Base-by-base conservation (phyloP, 23 red algal genomes). In the Gracilaria gracilis region DNA sequence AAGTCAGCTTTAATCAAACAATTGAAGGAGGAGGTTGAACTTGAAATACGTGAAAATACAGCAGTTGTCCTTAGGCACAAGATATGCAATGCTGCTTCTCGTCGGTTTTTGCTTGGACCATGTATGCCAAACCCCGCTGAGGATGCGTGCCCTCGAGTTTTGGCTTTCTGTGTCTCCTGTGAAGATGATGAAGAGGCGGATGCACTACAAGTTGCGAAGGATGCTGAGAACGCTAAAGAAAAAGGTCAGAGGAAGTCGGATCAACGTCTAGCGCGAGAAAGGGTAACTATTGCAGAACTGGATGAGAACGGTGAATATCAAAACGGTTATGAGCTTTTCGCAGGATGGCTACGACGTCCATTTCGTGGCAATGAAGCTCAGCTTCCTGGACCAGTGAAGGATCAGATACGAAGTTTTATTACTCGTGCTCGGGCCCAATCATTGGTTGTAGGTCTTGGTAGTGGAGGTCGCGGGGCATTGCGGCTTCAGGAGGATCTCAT, bases 121-220 rank as follows among this genome's bases (percentile, higher is more conserved):
- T 25, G 79, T 33, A 67, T 83, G 44, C 83, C 79, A 44, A 54
- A 81, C 53, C 66, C 69, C 1, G 6, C 36, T 23, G 76, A 88
- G 67, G 57, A 94, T 75, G 74, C 66, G 23, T 82, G 82, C 36
- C 83, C 92, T 13, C 61, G 84, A 75, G 92, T 94, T 53, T 37
- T 94, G 27, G 61, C 92, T 36, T 59, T 94, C 33, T 82, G 46
- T 74, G 92, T 94, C 20, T 88, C 92, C 19, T 72, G 28, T 39
- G 92, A 94, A 48, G 92, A 82, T 38, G 92, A 94, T 88, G 92
- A 94, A 49, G 82, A 94, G 38, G 11, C 82, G 29, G 92, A 94
- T 47, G 74, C 92, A 15, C 54, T 87, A n/a, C 79, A 94, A 72
- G 61, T 59, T 48, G 73, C 82, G 25, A 86, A 73, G 44, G 82